These are phyloP conservation scores for Colletotrichum abscissum DNA, from an alignment of 2,329 filamentous ascomycete species.

Conservation along the genomic window DNA sequence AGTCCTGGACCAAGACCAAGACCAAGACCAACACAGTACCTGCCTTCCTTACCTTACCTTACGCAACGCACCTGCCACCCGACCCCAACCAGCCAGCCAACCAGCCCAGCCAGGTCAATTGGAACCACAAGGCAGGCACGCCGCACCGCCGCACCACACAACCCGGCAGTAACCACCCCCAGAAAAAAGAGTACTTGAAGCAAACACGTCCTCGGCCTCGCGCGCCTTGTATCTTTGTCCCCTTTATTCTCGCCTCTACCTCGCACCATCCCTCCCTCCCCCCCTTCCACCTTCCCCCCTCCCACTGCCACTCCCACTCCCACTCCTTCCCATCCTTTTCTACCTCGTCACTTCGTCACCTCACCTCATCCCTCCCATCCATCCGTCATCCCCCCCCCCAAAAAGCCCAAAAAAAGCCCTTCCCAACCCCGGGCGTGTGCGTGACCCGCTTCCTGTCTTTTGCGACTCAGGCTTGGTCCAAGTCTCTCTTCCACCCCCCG, in stretches of 20 bases:
- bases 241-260: slow-evolving; percentile 25
- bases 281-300: neutral
- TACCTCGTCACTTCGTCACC: neutral
- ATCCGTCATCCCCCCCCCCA: neutral
- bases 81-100: neutral
- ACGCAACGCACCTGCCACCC: neutral
- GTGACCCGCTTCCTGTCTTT: slow-evolving; percentile 34
- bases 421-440: slow-evolving; percentile 29
- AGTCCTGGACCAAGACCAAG: neutral
- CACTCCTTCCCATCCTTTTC: neutral
- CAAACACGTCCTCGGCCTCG: slow-evolving; percentile 35
- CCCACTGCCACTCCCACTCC: neutral
- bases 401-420: slow-evolving; percentile 1
- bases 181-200: slow-evolving; percentile 36
- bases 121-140: neutral
- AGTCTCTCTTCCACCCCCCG: slow-evolving; percentile 28
- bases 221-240: slow-evolving; percentile 37
- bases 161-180: neutral
- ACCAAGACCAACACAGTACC: neutral
- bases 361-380: neutral
- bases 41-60: too few relatives aligned
- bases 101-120: too few relatives aligned
- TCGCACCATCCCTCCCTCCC: slow-evolving; percentile 3
- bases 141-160: neutral
- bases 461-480: slow-evolving; percentile 35